Base-by-base conservation (phyloP, 768 basidiomycete genomes). In the Saitozyma podzolica region DNA sequence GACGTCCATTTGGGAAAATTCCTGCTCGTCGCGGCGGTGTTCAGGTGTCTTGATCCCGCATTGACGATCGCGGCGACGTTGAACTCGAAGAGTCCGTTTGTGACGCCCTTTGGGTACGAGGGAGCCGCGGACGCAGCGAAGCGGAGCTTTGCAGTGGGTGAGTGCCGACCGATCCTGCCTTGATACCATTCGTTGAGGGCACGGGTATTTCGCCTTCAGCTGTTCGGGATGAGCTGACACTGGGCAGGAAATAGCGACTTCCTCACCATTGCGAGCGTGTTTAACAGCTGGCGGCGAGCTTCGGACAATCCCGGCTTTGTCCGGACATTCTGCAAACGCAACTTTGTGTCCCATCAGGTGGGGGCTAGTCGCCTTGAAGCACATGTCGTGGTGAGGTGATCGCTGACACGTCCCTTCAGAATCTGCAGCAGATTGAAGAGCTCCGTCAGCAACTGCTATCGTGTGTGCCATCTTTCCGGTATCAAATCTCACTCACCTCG, bases 1-100 rank as follows among this genome's bases (percentile, higher is more conserved):
- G 95, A 99, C 74, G 94, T 98, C 14, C 92, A 97, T 76, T 85
- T 96, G 4, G 94, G 93, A 45, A 96, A 97, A 81, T 90, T 97
- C 75, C 83, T 98, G 14, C 82, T 98, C 48, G 86, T 87, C 29
- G 89, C 93, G 6, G 87, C 88, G 1, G 77, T 92, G 45, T 90
- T 97, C 77, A 86, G 86, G 50, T 98, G 95, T 76, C 81, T 98
- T 64, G 95, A 98, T 79, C 91, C 94, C 1, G 95, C 92, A n/a
- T 83, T 99, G 54, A 96, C 95, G 6, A 93, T 99, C 62, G 92
- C 92, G 14, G 95, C 95, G 7, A 86, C 90, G 0, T 81, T 98
- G 48, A 94, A 90, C 74, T 88, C 91, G 0, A 98, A 97, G 78
- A 91, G 90, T 1, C 95, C 94, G 0, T 99, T 97, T 76, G 78